Percentiles rank a stretch among this genome's conserved stretches.
Conservation (phyloP, 352 stramenopile genomes). For the Blastocystis sp. region DNA sequence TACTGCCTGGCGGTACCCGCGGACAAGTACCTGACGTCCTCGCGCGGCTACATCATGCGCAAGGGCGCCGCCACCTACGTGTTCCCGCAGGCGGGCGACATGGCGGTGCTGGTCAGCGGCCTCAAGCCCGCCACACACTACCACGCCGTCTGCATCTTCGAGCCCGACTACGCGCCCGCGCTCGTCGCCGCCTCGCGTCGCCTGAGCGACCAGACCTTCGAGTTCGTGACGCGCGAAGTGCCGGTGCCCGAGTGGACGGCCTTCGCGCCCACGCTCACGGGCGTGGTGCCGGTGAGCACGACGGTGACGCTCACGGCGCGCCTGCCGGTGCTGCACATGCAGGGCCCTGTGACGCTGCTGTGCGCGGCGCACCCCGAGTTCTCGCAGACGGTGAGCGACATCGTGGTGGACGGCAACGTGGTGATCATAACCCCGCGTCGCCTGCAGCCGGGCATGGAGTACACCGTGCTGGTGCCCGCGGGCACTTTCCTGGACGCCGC, state of each 20-base stretch:
- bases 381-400: not conserved
- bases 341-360: not conserved
- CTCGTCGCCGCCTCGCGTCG: not conserved
- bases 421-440: not conserved
- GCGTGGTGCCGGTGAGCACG: slow-evolving; percentile 1
- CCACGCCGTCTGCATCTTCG: slow-evolving; percentile 49
- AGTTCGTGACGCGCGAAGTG: slow-evolving; percentile 24
- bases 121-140: slow-evolving; percentile 9
- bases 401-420: not conserved
- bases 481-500: slow-evolving; percentile 40
- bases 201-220: slow-evolving; percentile 18
- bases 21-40: not conserved
- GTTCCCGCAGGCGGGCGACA: slow-evolving; percentile 1
- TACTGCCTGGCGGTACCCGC: slow-evolving; percentile 7
- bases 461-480: not conserved
- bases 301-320: slow-evolving; percentile 5
- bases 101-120: slow-evolving; percentile 22
- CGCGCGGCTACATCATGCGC: slow-evolving; percentile 18
- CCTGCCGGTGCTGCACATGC: not conserved
- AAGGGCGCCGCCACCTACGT: slow-evolving; percentile 18
- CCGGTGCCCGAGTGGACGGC: not conserved
- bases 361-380: not conserved
- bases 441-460: slow-evolving; percentile 28
- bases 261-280: not conserved
- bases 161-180: slow-evolving; percentile 20